Conservation (phyloP, 2,329 filamentous ascomycete species). For the Aspergillus sojae region DNA sequence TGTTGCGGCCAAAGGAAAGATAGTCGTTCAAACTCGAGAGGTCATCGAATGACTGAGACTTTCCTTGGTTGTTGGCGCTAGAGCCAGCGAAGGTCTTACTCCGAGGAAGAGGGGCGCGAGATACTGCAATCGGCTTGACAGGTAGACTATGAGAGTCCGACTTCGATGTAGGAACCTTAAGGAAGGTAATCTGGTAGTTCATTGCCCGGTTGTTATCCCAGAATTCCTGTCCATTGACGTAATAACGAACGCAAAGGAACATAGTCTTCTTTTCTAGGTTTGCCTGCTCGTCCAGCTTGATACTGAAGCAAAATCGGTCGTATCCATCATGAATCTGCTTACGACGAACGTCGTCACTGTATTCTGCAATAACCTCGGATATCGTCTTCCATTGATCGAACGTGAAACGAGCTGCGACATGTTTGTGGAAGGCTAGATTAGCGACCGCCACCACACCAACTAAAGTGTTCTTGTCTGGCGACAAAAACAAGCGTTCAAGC, state of each 20-base stretch:
- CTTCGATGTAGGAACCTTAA: slow-evolving; percentile 70
- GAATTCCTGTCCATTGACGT: slow-evolving; percentile 78
- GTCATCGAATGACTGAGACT: slow-evolving; percentile 66
- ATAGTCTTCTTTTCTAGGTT: slow-evolving; percentile 92
- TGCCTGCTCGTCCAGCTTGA: slow-evolving; percentile 87
- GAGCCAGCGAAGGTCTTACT: slow-evolving; percentile 62
- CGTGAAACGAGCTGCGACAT: slow-evolving; percentile 89
- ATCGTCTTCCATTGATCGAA: slow-evolving; percentile 99
- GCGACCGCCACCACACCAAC: slow-evolving; percentile 81
- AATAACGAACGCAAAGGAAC: slow-evolving; percentile 88
- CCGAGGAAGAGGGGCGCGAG: slow-evolving; percentile 63
- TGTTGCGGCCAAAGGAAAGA: slow-evolving; percentile 59
- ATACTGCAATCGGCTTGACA: slow-evolving; percentile 40
- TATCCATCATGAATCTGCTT: slow-evolving; percentile 66
- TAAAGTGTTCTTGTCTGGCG: slow-evolving; percentile 81
- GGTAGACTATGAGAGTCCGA: slow-evolving; percentile 49
- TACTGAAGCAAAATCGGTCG: slow-evolving; percentile 91
- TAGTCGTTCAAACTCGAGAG: slow-evolving; percentile 65
- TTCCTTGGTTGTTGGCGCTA: slow-evolving; percentile 54
- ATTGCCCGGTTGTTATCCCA: slow-evolving; percentile 91
- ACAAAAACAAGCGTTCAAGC: slow-evolving; percentile 84
- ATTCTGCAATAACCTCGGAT: slow-evolving; percentile 91
- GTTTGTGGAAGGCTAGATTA: slow-evolving; percentile 88
- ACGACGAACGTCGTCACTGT: slow-evolving; percentile 73
- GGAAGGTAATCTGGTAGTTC: slow-evolving; percentile 95